Base-by-base conservation (phyloP, 2,329 filamentous ascomycete species). In the Pseudogymnoascus sp. region DNA sequence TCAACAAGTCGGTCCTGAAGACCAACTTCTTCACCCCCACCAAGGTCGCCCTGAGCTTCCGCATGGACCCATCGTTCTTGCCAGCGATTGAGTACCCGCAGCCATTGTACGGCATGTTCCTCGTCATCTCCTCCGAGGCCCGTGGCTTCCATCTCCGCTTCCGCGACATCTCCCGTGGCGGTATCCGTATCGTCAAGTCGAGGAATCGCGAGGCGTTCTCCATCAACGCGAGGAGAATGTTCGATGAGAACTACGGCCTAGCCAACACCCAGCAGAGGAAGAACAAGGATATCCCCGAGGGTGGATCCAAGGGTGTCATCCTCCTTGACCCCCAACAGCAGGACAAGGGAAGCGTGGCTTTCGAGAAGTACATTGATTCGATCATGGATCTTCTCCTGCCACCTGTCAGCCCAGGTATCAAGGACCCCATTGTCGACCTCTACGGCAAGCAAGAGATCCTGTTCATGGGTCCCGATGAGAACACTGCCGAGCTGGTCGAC, bases 281-380 rank as follows among this genome's bases (percentile, higher is more conserved):
- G 85, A 99, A 99, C 84, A 99, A 99, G 82, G 95, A 99, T 72
- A 99, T 99, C 61, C 95, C 95, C 2, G 95, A 99, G 79, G 95
- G 95, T 67, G 95, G 95, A 63, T 96, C 93, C 71, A 99, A 99
- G 81, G 95, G 95, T 79, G 95, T 99, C 64, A 93, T 99, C 65
- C 84, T 99, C 56, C 86, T 99, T 42, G 93, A 99, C 75, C 86
- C 91, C 66, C 88, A 93, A 74, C 92, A 97, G 77, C 95, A 99
- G 77, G 91, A 97, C 76, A 96, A 93, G 79, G 89, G 89, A 16
- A 85, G 84, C 59, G 92, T 96, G 66, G 93, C 95, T 1, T 99
- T 99, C 71, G 93, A 99, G 80, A 99, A 99, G 82, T 99, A 99
- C 79, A 99, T 99, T 72, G 95, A 99, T 80, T 96, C 91, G 75